These are phyloP conservation scores for Colletotrichum tropicicola DNA, from an alignment of 2,329 filamentous ascomycete species.

Conservation along the genomic window DNA sequence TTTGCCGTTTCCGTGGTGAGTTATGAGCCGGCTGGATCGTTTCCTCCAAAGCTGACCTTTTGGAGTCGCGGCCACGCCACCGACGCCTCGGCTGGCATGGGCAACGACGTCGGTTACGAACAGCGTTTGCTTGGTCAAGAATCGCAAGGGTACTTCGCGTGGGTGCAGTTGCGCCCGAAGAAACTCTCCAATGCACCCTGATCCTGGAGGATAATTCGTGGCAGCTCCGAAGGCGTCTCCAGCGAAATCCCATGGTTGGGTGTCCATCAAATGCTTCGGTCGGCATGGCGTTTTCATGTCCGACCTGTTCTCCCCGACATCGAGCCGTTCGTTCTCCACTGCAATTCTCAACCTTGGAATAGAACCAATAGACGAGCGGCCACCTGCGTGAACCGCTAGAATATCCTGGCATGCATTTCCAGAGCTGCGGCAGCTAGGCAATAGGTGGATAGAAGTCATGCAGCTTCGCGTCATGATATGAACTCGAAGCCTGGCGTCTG, in stretches of 20 bases:
- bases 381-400: neutral
- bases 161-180: neutral
- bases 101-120: neutral
- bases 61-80: neutral
- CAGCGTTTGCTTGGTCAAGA: neutral
- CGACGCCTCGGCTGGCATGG: constrained; percentile 4
- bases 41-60: neutral
- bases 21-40: neutral
- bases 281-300: constrained; percentile 1
- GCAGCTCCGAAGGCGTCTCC: neutral
- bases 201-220: neutral
- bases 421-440: constrained; percentile 10
- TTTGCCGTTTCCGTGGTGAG: constrained; percentile 28
- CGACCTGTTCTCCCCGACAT: neutral
- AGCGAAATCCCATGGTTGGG: neutral
- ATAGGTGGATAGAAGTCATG: neutral
- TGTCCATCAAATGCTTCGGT: neutral
- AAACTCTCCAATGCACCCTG: constrained; percentile 2
- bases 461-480: constrained; percentile 19
- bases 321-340: neutral
- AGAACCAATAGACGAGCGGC: neutral
- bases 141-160: neutral
- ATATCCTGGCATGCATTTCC: neutral
- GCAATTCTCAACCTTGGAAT: neutral
- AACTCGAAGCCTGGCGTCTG: neutral